Evolutionary conservation across 176 grass and related monocot genomes (phyloP).

Genomic region (Saccharum spontaneum): DNA sequence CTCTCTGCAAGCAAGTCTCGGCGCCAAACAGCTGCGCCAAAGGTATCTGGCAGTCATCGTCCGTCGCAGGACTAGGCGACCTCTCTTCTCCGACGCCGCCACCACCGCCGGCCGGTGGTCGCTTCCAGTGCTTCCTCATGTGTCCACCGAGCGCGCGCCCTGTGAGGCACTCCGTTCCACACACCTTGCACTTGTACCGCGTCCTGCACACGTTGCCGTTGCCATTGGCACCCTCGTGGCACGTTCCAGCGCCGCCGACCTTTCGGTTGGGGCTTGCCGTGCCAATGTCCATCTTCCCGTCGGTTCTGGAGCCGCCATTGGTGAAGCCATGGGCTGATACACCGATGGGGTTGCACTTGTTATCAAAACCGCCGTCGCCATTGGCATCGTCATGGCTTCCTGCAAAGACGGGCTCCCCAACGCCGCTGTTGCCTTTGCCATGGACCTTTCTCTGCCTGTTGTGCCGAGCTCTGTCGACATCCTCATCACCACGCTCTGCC

Average conservation of each 20-base stretch:
- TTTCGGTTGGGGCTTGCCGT: neutral
- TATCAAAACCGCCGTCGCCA: neutral
- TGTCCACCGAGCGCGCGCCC: constrained; percentile 48
- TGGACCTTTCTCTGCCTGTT: neutral
- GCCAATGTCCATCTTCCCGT: neutral
- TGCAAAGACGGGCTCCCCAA: neutral
- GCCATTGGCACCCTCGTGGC: neutral
- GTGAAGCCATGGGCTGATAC: neutral
- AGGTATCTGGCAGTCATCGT: neutral
- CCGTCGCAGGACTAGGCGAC: neutral
- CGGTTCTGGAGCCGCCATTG: neutral
- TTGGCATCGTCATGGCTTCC: neutral
- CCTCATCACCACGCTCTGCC: neutral
- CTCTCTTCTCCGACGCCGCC: neutral
- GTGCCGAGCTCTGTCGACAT: neutral
- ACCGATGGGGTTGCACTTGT: no score
- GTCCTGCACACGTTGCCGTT: neutral
- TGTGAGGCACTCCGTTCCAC: constrained; percentile 15
- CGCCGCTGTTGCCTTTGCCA: neutral
- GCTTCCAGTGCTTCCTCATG: constrained; percentile 51
- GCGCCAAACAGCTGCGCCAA: neutral
- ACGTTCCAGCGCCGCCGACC: neutral
- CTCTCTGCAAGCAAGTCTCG: neutral
- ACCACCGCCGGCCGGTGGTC: neutral
- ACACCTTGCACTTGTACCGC: constrained; percentile 39